Evolutionary conservation across 345 rosid species (phyloP).

Genomic region (Nephelium lappaceum): DNA sequence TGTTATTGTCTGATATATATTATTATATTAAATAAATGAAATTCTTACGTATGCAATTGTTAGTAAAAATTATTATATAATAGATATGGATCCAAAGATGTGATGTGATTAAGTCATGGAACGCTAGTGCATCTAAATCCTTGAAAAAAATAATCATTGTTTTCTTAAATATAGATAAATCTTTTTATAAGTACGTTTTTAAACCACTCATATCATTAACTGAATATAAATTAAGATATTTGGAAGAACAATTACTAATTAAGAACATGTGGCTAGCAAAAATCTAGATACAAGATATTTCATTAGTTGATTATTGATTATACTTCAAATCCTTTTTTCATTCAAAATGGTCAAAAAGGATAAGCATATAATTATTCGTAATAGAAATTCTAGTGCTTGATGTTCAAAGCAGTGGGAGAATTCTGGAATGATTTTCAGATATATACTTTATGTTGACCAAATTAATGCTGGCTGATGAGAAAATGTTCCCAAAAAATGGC

Average conservation of each 20-base stretch:
- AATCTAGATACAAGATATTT: neutral
- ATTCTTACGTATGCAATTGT: too few species aligned
- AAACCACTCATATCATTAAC: too few species aligned
- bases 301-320: neutral
- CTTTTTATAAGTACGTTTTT: too few species aligned
- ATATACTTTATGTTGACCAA: conserved; percentile 13
- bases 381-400: neutral
- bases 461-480: neutral
- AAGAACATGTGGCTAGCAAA: neutral
- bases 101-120: too few species aligned
- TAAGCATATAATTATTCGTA: neutral
- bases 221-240: neutral
- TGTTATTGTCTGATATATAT: neutral
- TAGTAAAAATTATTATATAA: too few species aligned
- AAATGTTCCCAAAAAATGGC: conserved; percentile 18
- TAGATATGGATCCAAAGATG: neutral
- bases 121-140: too few species aligned
- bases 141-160: too few species aligned
- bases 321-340: neutral
- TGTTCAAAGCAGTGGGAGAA: conserved; percentile 14
- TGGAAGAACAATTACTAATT: too few species aligned
- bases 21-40: too few species aligned
- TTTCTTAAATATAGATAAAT: too few species aligned
- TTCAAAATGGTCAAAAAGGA: neutral
- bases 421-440: conserved; percentile 20